Evolutionary conservation across 371 early-diverging fungal genomes (phyloP).

Genomic region (Catenaria anguillulae): DNA sequence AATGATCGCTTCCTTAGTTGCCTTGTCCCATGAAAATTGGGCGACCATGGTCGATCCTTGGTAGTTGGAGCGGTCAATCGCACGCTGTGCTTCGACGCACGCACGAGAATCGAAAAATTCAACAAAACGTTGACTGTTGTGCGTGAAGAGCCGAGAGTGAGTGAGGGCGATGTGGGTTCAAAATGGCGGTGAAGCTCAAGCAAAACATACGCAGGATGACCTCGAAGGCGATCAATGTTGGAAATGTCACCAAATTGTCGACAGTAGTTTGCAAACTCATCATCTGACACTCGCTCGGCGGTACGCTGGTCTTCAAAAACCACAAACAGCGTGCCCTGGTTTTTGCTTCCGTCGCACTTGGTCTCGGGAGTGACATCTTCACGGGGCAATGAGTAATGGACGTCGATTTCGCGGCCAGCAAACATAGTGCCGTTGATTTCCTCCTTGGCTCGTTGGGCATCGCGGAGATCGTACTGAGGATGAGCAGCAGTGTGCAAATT

Average conservation of each 20-base stretch:
- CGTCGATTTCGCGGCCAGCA: constrained; percentile 30
- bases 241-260: no score
- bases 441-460: constrained; percentile 28
- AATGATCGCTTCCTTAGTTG: constrained; percentile 16
- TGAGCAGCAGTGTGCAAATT: no score
- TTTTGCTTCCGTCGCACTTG: constrained; percentile 32
- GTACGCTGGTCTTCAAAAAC: constrained; percentile 20
- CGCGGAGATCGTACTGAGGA: constrained; percentile 21
- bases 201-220: constrained; percentile 27
- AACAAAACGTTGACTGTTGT: constrained; percentile 37
- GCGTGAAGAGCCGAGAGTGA: no score
- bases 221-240: constrained; percentile 26
- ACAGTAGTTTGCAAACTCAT: no score
- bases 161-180: no score
- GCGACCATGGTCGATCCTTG: constrained; percentile 31
- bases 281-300: constrained; percentile 21
- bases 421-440: constrained; percentile 25
- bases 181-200: constrained; percentile 12
- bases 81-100: constrained; percentile 26
- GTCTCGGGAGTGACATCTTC: constrained; percentile 26
- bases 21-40: constrained; percentile 35
- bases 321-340: constrained; percentile 39
- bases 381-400: constrained; percentile 42
- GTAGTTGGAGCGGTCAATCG: constrained; percentile 19
- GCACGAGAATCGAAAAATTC: constrained; percentile 39